Base-by-base conservation (phyloP, 441 rosid genomes). In the Gossypium lobatum region DNA sequence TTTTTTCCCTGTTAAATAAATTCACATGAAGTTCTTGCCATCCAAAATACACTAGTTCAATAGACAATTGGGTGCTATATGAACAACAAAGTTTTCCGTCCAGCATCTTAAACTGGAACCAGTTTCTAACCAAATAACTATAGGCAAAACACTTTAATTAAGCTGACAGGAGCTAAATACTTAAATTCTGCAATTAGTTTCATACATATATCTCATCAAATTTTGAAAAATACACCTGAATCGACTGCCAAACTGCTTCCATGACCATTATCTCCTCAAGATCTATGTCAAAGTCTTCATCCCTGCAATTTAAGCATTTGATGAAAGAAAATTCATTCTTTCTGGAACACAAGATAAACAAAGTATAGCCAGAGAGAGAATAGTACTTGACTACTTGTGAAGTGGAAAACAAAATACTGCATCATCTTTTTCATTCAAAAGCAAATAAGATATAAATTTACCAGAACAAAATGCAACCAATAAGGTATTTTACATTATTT, bases 231-330 rank as follows among this genome's bases (percentile, higher is more conserved):
- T 4, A 25, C 26, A 91, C 99, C 98, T 93, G 98, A 76, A 93
- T 86, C 20, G 99, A 96, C 81, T 80, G 97, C 97, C 96, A 96
- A 76, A 96, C 88, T 60, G 97, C 99, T 85, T 93, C 97, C 93
- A 88, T 93, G 61, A 93, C 85, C 99, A 96, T 96, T 79, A 93
- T 82, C 66, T 93, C 99, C 82, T 96, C 99, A 3, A 92, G 96
- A 82, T 93, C 99, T 72, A 93, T 70, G 37, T 93, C 97, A 83
- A 88, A 88, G 69, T 88, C 99, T 62, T 85, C 97, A 75, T 89
- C 92, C 95, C 99, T 95, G 82, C 74, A 58, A 64, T 78, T 70
- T 66, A 70, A 72, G 57, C 34, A 71, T 68, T 74, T 55, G 55
- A 66, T 8, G 16, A 55, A 58, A 31, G 10, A 48, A 17, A 59